Base-by-base conservation (phyloP, 805 yeast species). In the Hanseniaspora guilliermondii region DNA sequence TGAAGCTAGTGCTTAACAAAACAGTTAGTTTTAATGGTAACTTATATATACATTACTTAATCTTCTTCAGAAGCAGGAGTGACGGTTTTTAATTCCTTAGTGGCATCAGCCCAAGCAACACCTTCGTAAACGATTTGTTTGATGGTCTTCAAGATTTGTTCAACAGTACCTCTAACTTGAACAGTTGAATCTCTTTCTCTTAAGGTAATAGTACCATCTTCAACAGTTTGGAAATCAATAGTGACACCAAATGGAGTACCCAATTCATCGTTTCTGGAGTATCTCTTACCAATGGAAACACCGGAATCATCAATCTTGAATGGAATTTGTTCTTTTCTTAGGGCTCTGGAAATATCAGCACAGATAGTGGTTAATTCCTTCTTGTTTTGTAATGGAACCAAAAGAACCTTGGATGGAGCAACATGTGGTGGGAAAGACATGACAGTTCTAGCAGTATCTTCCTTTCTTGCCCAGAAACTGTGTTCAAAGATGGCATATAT, bases 201-300 rank as follows among this genome's bases (percentile, higher is more conserved):
- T 66, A 91, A 76, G 36, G 98, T 91, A 60, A 91, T 85, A 14
- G 96, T 82, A 49, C 79, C 79, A 67, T 91, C 97, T 67, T 83
- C 79, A 58, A 85, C 78, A 53, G 95, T 83, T 60, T 91, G 97
- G 70, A 93, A 91, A 71, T 91, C 98, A 63, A 91, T 85, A 60
- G 98, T 91, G 71, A 91, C 80, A 69, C 98, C 98, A 68, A 93
- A 93, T 62, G 98, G 98, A 53, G 97, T 93, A 71, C 98, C 98
- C 66, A 91, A 78, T 75, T 91, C 98, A 71, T 91, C 98, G 70
- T 91, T 91, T 75, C 98, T 86, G 59, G 98, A 88, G 65, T 91
- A 91, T 74, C 98, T 84, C 75, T 89, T 87, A 73, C 98, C 98
- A 64, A 91, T 93, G 33, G 97, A 86, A 21, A 96, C 97, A 61